A percentile compares a stretch with the other conserved stretches of the same genome.
phyloP scores from a whole-genome alignment of 1,139 yeast genomes.

The Geotrichum aggregatum region DNA sequence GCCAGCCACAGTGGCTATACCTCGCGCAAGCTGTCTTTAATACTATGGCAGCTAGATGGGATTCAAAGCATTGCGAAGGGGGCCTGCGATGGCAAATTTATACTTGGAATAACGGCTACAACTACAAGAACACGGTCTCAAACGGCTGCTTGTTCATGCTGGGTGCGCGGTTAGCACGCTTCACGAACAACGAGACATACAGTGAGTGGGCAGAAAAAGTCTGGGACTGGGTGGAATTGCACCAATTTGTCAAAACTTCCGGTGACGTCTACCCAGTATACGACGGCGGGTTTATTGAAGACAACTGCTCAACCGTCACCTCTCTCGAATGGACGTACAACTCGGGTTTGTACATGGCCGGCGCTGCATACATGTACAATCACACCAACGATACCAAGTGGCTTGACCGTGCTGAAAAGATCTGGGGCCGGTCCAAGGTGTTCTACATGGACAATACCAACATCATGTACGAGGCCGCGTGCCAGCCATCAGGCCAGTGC shows the following conservation, averaged over 20 bases:
- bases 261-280: constrained; percentile 46
- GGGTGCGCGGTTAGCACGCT: constrained; percentile 86
- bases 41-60: constrained; percentile 91
- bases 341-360: constrained; percentile 73
- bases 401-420: constrained; percentile 48
- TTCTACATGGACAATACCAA: constrained; percentile 54
- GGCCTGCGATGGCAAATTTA: constrained; percentile 97
- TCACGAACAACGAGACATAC: constrained; percentile 66
- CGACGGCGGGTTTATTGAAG: constrained; percentile 71
- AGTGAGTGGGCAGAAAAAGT: constrained; percentile 74
- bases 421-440: constrained; percentile 46
- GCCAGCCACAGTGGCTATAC: constrained; percentile 61
- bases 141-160: constrained; percentile 87
- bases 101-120: constrained; percentile 90
- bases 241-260: constrained; percentile 50
- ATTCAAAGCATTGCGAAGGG: constrained; percentile 64
- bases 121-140: constrained; percentile 84
- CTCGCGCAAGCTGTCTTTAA: constrained; percentile 79
- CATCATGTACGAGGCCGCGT: constrained; percentile 75
- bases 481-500: constrained; percentile 61
- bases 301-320: constrained; percentile 60
- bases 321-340: constrained; percentile 80
- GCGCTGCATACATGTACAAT: constrained; percentile 78
- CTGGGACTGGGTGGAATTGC: constrained; percentile 75
- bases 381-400: constrained; percentile 64